Conservation (phyloP, 169 alveolate genomes). For the Cryptosporidium felis region DNA sequence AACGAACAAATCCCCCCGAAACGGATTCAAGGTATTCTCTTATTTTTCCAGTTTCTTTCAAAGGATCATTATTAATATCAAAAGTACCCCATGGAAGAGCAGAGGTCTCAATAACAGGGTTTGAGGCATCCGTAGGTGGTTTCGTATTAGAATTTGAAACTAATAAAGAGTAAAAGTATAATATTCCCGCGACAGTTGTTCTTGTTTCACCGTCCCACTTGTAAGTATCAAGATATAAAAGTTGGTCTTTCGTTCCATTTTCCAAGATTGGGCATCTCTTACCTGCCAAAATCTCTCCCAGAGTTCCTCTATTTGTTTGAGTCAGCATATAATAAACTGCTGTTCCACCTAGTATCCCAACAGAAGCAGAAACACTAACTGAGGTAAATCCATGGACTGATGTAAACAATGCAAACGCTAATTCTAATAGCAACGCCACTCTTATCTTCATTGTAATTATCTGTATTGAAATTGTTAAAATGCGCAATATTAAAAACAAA, state of each 20-base stretch:
- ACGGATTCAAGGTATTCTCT: conserved; percentile 23
- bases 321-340: conserved; percentile 63
- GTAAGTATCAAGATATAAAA: conserved; percentile 12
- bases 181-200: conserved; percentile 35
- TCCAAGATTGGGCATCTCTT: conserved; percentile 55
- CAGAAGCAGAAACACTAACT: conserved; percentile 18
- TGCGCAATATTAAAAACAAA: no score
- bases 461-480: no score
- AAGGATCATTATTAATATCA: conserved; percentile 18
- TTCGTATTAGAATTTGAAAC: not conserved
- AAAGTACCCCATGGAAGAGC: conserved; percentile 13
- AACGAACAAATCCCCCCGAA: conserved; percentile 21
- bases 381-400: conserved; percentile 30
- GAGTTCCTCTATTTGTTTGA: conserved; percentile 56
- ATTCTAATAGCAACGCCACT: not conserved
- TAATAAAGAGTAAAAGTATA: conserved; percentile 21
- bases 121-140: not conserved
- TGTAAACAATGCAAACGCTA: not conserved
- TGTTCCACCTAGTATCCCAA: conserved; percentile 44
- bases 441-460: no score
- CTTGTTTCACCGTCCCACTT: conserved; percentile 69
- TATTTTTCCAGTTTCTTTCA: not conserved
- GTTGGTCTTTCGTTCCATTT: conserved; percentile 44
- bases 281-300: conserved; percentile 53
- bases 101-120: not conserved